Base-by-base conservation (phyloP, 352 stramenopile species). In the Phytophthora quininea region DNA sequence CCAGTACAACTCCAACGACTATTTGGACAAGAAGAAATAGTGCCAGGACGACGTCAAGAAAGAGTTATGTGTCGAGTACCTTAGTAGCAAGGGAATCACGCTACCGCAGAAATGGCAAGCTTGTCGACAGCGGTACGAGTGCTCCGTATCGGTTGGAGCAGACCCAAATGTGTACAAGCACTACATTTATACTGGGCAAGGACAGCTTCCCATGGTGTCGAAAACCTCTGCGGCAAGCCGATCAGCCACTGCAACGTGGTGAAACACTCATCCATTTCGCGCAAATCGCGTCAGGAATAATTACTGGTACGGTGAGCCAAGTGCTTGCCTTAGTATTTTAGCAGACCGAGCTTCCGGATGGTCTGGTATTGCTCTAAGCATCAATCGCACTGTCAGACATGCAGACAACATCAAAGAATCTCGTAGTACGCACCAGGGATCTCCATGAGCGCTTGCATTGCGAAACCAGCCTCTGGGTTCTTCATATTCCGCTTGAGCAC, bases 361-460 rank as follows among this genome's bases (percentile, higher is more conserved):
- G 67, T 84, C 54, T 88, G 75, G 69, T 85, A 89, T 82, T 89
- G 79, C 55, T 88, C 79, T 88, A 48, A 1, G 54, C 3, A 50
- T 27, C 29, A 29, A 32, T 5, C 43, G 4, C 8, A 32, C 3
- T 33, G 40, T 56, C 27, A 60, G 48, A 86, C 79, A 12, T 76
- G 52, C 30, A 29, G 29, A 54, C 27, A 3, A 24, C n/a, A 58
- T 9, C 24, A 35, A 65, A 14, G 30, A 6, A 27, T 14, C 31
- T 57, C 82, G 35, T 40, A 50, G 15, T 0, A 59, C 67, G 24
- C 70, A 91, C 82, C 86, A 69, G 82, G 84, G 42, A 95, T 86
- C 54, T 93, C 82, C 81, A 91, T 91, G 37, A 93, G 73, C n/a
- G 84, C 84, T 56, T 71, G 71, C 56, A 91, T 91, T 14, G 83